phyloP scores from a whole-genome alignment of 2,329 filamentous ascomycete species.

The Aspergillus ruber region DNA sequence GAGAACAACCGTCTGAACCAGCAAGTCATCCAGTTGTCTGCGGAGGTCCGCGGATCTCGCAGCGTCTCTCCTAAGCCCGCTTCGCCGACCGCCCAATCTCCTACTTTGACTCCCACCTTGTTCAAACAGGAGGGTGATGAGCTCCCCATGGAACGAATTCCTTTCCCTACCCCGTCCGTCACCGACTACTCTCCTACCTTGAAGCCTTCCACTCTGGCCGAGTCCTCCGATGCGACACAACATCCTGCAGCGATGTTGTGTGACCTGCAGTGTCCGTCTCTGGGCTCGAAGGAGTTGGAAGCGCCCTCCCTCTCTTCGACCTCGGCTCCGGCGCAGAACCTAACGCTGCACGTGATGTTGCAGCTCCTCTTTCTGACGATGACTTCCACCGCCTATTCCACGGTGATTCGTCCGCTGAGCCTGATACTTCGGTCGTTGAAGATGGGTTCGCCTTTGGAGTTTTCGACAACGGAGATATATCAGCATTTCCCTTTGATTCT shows the following conservation, averaged over 20 bases:
- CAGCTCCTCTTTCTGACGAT: conserved; percentile 63
- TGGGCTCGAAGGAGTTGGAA: conserved; percentile 48
- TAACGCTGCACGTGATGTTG: conserved; percentile 54
- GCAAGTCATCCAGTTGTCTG: conserved; percentile 46
- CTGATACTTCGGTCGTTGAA: conserved; percentile 72
- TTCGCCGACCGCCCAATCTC: conserved; percentile 28
- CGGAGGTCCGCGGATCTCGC: conserved; percentile 38
- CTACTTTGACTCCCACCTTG: conserved; percentile 34
- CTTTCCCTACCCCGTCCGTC: conserved; percentile 33
- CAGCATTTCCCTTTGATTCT: conserved; percentile 49
- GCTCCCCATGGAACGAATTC: conserved; percentile 34
- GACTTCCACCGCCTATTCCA: conserved; percentile 55
- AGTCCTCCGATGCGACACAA: conserved; percentile 92
- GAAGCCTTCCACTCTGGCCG: conserved; percentile 39
- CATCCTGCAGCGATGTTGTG: conserved; percentile 99
- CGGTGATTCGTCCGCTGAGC: conserved; percentile 61
- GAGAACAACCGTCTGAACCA: conserved; percentile 46
- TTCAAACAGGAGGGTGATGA: conserved; percentile 42
- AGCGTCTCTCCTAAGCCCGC: conserved; percentile 33
- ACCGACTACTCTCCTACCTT: conserved; percentile 35
- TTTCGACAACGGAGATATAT: conserved; percentile 46
- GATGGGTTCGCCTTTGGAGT: conserved; percentile 68
- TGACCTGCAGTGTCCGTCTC: conserved; percentile 99
- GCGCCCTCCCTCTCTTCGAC: conserved; percentile 37
- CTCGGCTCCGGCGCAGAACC: conserved; percentile 30